Evolutionary conservation across 768 basidiomycete species (phyloP).

Genomic region (Obba rivulosa): DNA sequence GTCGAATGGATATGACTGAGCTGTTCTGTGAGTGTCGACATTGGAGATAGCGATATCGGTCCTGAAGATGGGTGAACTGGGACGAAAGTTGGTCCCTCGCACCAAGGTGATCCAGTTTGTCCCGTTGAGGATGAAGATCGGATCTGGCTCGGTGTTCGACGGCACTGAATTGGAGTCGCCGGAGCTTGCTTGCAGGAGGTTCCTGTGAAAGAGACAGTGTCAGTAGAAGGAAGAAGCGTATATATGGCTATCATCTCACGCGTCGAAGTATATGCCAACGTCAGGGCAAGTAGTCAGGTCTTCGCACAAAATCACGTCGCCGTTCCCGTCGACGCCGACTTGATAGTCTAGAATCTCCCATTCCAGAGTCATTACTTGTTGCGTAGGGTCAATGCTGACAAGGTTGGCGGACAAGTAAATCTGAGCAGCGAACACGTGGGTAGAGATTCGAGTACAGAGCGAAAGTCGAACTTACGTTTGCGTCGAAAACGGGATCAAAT

Average conservation of each 20-base stretch:
- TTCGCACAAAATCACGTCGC: too few species aligned
- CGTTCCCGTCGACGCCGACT: too few species aligned
- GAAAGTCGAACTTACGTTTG: not conserved
- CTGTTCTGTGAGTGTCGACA: slow-evolving; percentile 5
- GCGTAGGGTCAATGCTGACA: slow-evolving; percentile 6
- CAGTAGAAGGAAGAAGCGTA: too few species aligned
- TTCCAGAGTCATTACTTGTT: slow-evolving; percentile 10
- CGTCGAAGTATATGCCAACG: slow-evolving; percentile 12
- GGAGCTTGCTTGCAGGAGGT: slow-evolving; percentile 4
- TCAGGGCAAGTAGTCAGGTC: slow-evolving; percentile 8
- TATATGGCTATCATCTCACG: slow-evolving; percentile 1
- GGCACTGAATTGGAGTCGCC: not conserved
- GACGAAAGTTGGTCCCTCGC: slow-evolving; percentile 2
- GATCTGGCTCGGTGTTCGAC: not conserved
- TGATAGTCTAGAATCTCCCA: slow-evolving; percentile 1
- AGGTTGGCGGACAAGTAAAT: slow-evolving; percentile 10
- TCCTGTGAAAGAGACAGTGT: too few species aligned
- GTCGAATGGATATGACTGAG: slow-evolving; percentile 13
- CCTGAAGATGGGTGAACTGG: slow-evolving; percentile 9
- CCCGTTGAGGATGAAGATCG: slow-evolving; percentile 10
- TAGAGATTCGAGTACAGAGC: not conserved
- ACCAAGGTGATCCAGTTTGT: slow-evolving; percentile 3
- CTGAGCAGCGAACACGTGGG: not conserved
- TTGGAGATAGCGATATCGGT: slow-evolving; percentile 11
- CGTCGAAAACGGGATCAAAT: slow-evolving; percentile 4